Conservation (phyloP, 1,284 basidiomycete species). For the Austroboletus novae-zelandiae region DNA sequence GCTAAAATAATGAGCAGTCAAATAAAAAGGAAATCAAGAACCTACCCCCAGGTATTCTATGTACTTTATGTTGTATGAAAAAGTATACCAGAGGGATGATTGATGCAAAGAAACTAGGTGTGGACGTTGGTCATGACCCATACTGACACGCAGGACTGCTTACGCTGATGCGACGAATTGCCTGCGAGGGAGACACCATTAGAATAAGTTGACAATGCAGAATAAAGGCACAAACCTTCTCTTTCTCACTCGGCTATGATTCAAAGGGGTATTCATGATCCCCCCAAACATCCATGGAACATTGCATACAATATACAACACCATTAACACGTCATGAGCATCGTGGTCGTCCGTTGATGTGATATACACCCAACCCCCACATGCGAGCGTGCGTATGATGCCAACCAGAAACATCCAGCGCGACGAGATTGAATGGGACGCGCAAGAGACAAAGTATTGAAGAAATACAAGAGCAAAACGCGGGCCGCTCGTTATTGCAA, state of each 20-base stretch:
- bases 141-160: slow-evolving; percentile 14
- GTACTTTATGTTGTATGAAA: slow-evolving; percentile 82
- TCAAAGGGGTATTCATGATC: slow-evolving; percentile 52
- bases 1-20: slow-evolving; percentile 43
- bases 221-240: slow-evolving; percentile 47
- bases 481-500: slow-evolving; percentile 84
- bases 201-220: neutral
- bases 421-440: slow-evolving; percentile 45
- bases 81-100: slow-evolving; percentile 80
- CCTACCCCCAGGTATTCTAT: slow-evolving; percentile 74
- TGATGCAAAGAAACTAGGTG: slow-evolving; percentile 62
- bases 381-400: slow-evolving; percentile 75
- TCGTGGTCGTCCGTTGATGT: slow-evolving; percentile 82
- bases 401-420: slow-evolving; percentile 63
- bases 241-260: slow-evolving; percentile 39
- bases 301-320: slow-evolving; percentile 77
- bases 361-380: slow-evolving; percentile 92
- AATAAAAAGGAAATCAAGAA: slow-evolving; percentile 10
- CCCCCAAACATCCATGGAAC: slow-evolving; percentile 87
- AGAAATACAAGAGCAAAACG: slow-evolving; percentile 77
- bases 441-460: slow-evolving; percentile 64
- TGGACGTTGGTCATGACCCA: slow-evolving; percentile 7
- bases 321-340: slow-evolving; percentile 88
- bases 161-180: slow-evolving; percentile 51
- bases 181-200: slow-evolving; percentile 34